These are phyloP conservation scores for Francoa sonchifolia DNA, from an alignment of 441 rosid species.

Conservation along the genomic window DNA sequence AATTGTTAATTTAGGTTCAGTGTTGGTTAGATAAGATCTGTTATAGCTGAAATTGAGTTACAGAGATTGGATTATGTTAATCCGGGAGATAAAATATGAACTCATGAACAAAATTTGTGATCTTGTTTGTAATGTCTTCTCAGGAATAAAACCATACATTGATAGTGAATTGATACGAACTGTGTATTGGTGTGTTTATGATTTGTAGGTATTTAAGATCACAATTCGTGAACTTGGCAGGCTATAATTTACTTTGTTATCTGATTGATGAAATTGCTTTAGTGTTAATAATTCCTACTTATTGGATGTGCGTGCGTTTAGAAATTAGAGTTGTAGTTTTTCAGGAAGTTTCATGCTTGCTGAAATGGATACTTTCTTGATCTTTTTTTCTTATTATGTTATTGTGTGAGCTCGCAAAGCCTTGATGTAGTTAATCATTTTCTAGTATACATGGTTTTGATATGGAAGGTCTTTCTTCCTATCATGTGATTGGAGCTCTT, in stretches of 20 bases:
- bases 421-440: too few relatives aligned
- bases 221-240: too few relatives aligned
- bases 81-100: slow-evolving; percentile 1
- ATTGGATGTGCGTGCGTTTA: too few relatives aligned
- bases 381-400: background rate
- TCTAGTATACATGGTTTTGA: too few relatives aligned
- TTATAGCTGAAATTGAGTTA: background rate
- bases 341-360: background rate
- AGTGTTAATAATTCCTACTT: too few relatives aligned
- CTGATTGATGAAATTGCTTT: too few relatives aligned
- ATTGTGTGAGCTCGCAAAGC: too few relatives aligned
- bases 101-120: background rate
- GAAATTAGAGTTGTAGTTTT: too few relatives aligned
- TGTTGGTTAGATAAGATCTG: background rate
- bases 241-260: too few relatives aligned
- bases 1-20: background rate
- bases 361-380: background rate
- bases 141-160: slow-evolving; percentile 10
- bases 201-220: too few relatives aligned
- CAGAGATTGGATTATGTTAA: background rate
- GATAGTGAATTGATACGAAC: background rate
- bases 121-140: background rate
- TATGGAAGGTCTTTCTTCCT: too few relatives aligned
- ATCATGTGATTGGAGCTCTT: too few relatives aligned
- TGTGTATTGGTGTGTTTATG: background rate